Conservation (phyloP, 495 filamentous ascomycete genomes). For the Annulohypoxylon moriforme region DNA sequence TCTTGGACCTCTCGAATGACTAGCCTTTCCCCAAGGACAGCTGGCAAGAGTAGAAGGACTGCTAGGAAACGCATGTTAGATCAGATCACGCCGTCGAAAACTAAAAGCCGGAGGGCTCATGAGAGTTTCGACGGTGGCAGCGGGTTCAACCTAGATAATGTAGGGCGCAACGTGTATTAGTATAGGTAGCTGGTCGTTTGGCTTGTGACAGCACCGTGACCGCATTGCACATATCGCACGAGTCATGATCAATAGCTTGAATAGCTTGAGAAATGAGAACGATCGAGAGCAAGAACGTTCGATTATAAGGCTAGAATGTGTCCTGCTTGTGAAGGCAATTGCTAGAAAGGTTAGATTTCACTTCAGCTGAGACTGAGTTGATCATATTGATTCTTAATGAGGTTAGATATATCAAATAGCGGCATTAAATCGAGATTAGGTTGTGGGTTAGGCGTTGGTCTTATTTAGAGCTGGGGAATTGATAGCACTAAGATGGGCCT, state of each 20-base stretch:
- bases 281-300: slow-evolving; percentile 34
- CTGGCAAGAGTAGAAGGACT: slow-evolving; percentile 27
- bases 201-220: slow-evolving; percentile 14
- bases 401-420: slow-evolving; percentile 29
- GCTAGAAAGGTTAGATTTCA: slow-evolving; percentile 35
- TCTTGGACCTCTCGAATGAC: slow-evolving; percentile 41
- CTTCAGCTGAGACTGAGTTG: slow-evolving; percentile 35
- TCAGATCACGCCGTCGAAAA: not conserved
- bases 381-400: slow-evolving; percentile 26
- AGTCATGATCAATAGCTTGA: slow-evolving; percentile 24
- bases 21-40: slow-evolving; percentile 33
- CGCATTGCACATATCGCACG: slow-evolving; percentile 1
- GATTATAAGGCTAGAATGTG: slow-evolving; percentile 24
- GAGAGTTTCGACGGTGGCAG: not conserved
- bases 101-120: slow-evolving; percentile 2
- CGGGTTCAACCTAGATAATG: not conserved
- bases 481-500: slow-evolving; percentile 24
- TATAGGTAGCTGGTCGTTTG: slow-evolving; percentile 12
- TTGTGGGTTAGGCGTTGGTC: slow-evolving; percentile 15
- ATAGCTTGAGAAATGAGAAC: slow-evolving; percentile 18
- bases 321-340: slow-evolving; percentile 17
- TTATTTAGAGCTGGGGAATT: slow-evolving; percentile 20
- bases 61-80: slow-evolving; percentile 39
- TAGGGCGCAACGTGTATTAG: not conserved
- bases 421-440: slow-evolving; percentile 30